A percentile compares a stretch with the other conserved stretches of the same genome.
phyloP scores from a whole-genome alignment of 2,329 filamentous ascomycete species.

The Cercospora sojina region DNA sequence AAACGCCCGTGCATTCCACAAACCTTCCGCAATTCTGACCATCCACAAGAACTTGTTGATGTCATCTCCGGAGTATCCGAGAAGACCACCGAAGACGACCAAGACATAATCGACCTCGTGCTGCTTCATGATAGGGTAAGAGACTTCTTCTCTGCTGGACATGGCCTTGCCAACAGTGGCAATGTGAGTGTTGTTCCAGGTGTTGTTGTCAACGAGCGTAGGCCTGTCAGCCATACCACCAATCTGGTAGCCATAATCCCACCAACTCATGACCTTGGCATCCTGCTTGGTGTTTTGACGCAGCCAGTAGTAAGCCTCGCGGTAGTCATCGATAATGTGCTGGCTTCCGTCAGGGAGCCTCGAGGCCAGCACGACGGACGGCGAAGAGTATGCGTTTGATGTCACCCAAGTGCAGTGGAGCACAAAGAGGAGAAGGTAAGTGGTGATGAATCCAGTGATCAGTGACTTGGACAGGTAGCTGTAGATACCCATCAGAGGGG shows the following conservation, averaged over 20 bases:
- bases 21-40: conserved; percentile 94
- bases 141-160: conserved; percentile 95
- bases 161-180: conserved; percentile 98
- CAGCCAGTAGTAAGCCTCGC: conserved; percentile 99
- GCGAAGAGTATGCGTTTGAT: conserved; percentile 97
- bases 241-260: conserved; percentile 99
- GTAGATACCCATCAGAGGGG: conserved; percentile 81
- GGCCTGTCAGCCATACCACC: conserved; percentile 98
- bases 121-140: conserved; percentile 96
- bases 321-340: conserved; percentile 98
- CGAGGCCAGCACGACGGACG: conserved; percentile 92
- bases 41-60: conserved; percentile 99
- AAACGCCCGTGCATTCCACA: not conserved
- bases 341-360: conserved; percentile 90
- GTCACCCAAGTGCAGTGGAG: conserved; percentile 99
- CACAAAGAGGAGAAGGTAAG: conserved; percentile 90
- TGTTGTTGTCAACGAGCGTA: conserved; percentile 98
- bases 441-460: conserved; percentile 68
- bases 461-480: conserved; percentile 73
- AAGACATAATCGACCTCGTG: conserved; percentile 99
- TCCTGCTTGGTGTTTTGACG: conserved; percentile 93
- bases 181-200: conserved; percentile 99
- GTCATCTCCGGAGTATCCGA: conserved; percentile 97
- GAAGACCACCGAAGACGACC: conserved; percentile 89
- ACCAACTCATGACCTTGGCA: conserved; percentile 99